These are phyloP conservation scores for Cladorrhinum samala DNA, from an alignment of 495 filamentous ascomycete genomes.

Conservation along the genomic window DNA sequence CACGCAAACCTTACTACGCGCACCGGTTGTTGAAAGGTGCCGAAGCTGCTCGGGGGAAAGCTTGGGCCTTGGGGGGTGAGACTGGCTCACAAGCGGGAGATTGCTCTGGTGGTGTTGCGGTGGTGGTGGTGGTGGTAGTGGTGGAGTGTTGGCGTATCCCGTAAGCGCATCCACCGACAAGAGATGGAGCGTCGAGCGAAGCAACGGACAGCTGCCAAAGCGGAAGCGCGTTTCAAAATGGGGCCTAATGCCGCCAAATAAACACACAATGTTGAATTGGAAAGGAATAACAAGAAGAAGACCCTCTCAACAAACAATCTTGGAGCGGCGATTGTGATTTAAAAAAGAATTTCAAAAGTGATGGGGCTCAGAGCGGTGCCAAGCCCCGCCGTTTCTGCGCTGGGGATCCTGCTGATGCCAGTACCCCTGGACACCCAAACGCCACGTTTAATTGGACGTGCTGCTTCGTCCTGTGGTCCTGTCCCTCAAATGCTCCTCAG, in stretches of 20 bases:
- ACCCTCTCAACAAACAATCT: not conserved
- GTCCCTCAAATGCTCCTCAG: not conserved
- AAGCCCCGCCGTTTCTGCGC: slow-evolving; percentile 7
- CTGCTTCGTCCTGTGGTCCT: not conserved
- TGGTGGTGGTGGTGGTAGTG: too few relatives aligned
- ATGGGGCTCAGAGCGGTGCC: not conserved
- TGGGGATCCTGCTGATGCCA: not conserved
- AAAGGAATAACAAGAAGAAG: not conserved
- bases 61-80: too few relatives aligned
- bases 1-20: slow-evolving; percentile 1
- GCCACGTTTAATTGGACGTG: not conserved
- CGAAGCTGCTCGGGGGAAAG: slow-evolving; percentile 11
- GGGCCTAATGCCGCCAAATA: not conserved
- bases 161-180: not conserved
- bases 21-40: not conserved
- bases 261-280: slow-evolving; percentile 18
- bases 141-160: not conserved
- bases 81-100: too few relatives aligned
- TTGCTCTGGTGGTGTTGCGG: too few relatives aligned
- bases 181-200: too few relatives aligned
- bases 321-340: slow-evolving; percentile 16
- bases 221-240: not conserved
- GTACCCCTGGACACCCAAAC: not conserved
- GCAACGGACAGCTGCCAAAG: not conserved
- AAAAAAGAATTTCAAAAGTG: slow-evolving; percentile 18